phyloP scores from a whole-genome alignment of 345 rosid genomes.

The Syzygium jambos region DNA sequence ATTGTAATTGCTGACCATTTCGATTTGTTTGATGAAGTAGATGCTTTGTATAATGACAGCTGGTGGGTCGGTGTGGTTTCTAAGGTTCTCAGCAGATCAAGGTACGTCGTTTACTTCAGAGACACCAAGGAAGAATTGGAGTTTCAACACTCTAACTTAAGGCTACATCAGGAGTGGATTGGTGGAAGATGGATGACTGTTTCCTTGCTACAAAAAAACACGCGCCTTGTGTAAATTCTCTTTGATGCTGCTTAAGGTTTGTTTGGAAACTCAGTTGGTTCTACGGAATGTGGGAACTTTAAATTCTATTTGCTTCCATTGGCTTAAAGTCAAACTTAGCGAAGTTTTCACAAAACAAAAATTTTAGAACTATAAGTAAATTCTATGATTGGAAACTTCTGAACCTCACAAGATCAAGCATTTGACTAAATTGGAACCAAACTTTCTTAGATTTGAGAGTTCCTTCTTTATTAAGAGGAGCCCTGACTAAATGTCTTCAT shows the following conservation, averaged over 20 bases:
- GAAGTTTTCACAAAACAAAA: background rate
- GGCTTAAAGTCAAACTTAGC: background rate
- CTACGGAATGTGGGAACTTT: background rate
- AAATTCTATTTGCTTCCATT: background rate
- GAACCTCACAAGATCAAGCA: background rate
- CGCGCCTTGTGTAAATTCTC: background rate
- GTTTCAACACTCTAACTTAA: conserved; percentile 50
- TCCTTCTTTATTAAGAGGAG: background rate
- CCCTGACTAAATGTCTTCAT: background rate
- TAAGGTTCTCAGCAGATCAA: conserved; percentile 37
- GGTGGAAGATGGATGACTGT: conserved; percentile 54
- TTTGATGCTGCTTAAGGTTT: background rate
- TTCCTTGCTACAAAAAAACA: conserved; percentile 24
- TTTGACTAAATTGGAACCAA: background rate
- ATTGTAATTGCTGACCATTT: conserved; percentile 22
- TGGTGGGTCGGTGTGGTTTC: conserved; percentile 82
- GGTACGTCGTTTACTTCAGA: conserved; percentile 44
- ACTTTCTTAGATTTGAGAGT: background rate
- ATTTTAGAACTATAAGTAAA: background rate
- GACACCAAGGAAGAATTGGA: conserved; percentile 36
- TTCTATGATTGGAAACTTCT: background rate
- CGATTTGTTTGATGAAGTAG: conserved; percentile 54
- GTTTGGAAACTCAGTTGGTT: background rate
- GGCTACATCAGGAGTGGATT: conserved; percentile 78
- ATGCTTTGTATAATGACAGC: conserved; percentile 73